Conservation (phyloP, 257 asterid genomes). For the Eustoma russellianum region DNA sequence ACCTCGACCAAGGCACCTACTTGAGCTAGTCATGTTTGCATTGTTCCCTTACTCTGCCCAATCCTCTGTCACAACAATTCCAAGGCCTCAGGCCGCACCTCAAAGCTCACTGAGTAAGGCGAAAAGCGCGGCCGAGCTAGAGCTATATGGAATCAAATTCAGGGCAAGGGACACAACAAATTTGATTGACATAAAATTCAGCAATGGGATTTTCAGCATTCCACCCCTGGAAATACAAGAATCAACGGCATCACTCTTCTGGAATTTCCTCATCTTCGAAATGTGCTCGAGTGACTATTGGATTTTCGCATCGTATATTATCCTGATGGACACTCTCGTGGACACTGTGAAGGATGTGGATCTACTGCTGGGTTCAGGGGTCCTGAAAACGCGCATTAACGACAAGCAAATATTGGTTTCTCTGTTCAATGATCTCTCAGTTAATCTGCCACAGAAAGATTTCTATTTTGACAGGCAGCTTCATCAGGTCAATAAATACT, state of each 20-base stretch:
- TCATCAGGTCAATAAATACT: neutral
- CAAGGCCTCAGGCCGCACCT: neutral
- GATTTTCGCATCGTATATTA: conserved; percentile 5
- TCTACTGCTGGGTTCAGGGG: neutral
- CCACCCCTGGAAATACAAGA: conserved; percentile 8
- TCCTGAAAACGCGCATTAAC: conserved; percentile 3
- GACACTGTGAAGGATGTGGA: conserved; percentile 8
- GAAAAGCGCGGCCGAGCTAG: conserved; percentile 11
- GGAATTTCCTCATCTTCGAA: conserved; percentile 15
- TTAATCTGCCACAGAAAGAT: neutral
- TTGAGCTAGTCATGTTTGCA: conserved; percentile 10
- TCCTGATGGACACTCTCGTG: conserved; percentile 11
- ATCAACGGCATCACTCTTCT: neutral
- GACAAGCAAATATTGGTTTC: conserved; percentile 5
- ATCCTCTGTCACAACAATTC: neutral
- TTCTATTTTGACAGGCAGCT: conserved; percentile 1
- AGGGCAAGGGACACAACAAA: neutral
- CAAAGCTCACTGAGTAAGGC: neutral
- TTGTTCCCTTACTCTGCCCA: neutral
- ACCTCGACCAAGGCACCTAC: conserved; percentile 1
- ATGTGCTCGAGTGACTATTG: neutral
- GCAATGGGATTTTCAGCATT: neutral
- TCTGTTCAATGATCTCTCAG: conserved; percentile 10
- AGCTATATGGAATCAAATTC: conserved; percentile 7
- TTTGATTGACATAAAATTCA: conserved; percentile 5